Conservation (phyloP, 225 moss, liverwort and hornwort genomes). For the Pseudisothecium myosuroides region DNA sequence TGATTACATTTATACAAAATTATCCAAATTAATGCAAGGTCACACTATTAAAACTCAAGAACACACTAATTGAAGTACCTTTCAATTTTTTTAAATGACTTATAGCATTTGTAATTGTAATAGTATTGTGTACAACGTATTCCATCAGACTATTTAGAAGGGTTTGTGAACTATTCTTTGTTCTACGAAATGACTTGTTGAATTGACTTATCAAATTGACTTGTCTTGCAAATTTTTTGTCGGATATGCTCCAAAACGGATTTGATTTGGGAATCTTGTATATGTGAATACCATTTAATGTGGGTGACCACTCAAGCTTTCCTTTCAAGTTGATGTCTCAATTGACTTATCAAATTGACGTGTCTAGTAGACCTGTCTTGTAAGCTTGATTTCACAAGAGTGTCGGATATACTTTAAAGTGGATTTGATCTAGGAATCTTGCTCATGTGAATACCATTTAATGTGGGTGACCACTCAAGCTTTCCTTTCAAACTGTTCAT, state of each 20-base stretch:
- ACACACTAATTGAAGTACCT: background rate
- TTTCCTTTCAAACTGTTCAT: too few relatives aligned
- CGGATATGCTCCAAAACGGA: fast-evolving
- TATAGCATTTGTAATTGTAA: background rate
- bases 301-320: background rate
- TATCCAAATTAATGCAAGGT: background rate
- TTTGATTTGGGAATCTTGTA: background rate
- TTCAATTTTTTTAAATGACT: too few relatives aligned
- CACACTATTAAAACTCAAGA: background rate
- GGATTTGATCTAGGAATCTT: too few relatives aligned
- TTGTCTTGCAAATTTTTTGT: too few relatives aligned
- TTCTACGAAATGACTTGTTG: background rate
- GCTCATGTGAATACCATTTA: too few relatives aligned
- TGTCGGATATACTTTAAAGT: too few relatives aligned
- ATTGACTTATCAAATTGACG: too few relatives aligned
- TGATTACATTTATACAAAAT: background rate
- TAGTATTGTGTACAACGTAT: fast-evolving
- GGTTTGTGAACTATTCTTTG: fast-evolving
- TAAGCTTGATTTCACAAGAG: too few relatives aligned
- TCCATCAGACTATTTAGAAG: background rate
- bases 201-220: background rate
- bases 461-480: too few relatives aligned
- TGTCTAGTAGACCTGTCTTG: too few relatives aligned
- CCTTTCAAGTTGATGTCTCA: background rate
- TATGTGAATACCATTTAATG: too few relatives aligned